phyloP scores from a whole-genome alignment of 2,329 filamentous ascomycete species.

The Graphilbum ipis-grandicollis region DNA sequence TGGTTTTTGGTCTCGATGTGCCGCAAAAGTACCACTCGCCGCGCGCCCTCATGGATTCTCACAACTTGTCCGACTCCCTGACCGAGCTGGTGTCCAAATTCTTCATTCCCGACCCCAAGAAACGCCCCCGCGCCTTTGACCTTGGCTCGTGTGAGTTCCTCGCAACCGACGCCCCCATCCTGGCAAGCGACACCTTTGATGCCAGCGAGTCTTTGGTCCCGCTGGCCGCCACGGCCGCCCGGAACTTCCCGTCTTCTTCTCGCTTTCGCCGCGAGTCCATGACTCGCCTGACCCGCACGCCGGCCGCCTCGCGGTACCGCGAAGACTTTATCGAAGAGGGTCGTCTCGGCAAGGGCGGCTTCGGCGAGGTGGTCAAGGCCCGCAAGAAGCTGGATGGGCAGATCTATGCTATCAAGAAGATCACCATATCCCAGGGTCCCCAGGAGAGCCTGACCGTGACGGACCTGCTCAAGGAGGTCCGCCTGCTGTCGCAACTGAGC shows the following conservation, averaged over 20 bases:
- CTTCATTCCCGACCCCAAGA: conserved; percentile 72
- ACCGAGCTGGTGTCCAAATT: conserved; percentile 69
- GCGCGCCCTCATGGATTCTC: conserved; percentile 49
- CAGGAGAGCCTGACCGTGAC: conserved; percentile 67
- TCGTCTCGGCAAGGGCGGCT: conserved; percentile 79
- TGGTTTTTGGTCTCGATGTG: conserved; percentile 75
- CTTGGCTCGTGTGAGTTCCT: conserved; percentile 47
- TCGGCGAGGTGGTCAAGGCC: conserved; percentile 90
- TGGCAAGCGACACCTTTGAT: conserved; percentile 26
- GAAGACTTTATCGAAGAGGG: conserved; percentile 87
- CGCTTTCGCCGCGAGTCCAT: conserved; percentile 46
- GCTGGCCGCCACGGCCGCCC: no score
- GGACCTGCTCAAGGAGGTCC: conserved; percentile 70
- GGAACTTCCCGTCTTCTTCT: conserved; percentile 21
- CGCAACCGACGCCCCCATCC: conserved; percentile 44
- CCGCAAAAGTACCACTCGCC: conserved; percentile 66
- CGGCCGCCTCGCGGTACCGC: conserved; percentile 56
- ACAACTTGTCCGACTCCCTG: conserved; percentile 56
- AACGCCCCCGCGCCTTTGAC: conserved; percentile 68
- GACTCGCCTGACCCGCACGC: conserved; percentile 27
- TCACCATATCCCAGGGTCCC: conserved; percentile 71
- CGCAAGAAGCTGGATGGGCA: conserved; percentile 86
- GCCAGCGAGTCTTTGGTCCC: conserved; percentile 23
- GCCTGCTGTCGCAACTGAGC: conserved; percentile 78
- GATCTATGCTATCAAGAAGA: conserved; percentile 94